Base-by-base conservation (phyloP, 164 flowering plant genomes). In the Stephania cephalantha region DNA sequence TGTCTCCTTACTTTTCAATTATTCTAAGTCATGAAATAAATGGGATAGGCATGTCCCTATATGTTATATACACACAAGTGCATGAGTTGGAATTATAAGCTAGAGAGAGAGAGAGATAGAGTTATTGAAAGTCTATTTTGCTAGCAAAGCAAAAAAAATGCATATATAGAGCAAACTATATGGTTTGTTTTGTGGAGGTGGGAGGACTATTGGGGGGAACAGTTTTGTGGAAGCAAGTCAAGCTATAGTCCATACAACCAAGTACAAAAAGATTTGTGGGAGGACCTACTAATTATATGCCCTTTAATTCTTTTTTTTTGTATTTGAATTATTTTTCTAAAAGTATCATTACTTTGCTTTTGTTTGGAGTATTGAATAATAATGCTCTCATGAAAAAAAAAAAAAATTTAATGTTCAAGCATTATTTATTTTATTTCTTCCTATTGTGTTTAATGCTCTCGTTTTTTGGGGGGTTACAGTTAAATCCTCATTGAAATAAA, bases 1-100 rank as follows among this genome's bases (percentile, higher is more conserved):
- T 30, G 70, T 67, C 70, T 20, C 70, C 70, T 67, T 17, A 25
- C 22, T 30, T 20, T 67, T 67, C 70, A 67, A 67, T 67, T 67
- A 35, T 35, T 67, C 70, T 42, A 67, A 50, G 42, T 35, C 42
- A 50, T 50, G 55, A 50, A 50, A 50, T 50, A 50, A 50, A 50
- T 50, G 55, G 55, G 55, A 50, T 17, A 9, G 12, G 55, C 55
- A 50, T 50, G 55, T 50, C 55, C 55, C 55, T 50, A 10, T 15
- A 10, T 50, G 1, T 50, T 9, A 8, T 50, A 15, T 50, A 0
- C 9, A 15, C 55, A 50, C 55, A 50, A 15, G 15, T 8, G 55
- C 55, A 50, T 10, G 15, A 50, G 55, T 11, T 50, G 55, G 55
- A 1, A 25, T 25, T 25, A 25, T 25, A 25, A 50, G 42, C 42